Evolutionary conservation across 495 filamentous ascomycete species (phyloP), one percentile per base, ranked within the genome.

Genomic region (Hypomontagnella monticulosa): DNA sequence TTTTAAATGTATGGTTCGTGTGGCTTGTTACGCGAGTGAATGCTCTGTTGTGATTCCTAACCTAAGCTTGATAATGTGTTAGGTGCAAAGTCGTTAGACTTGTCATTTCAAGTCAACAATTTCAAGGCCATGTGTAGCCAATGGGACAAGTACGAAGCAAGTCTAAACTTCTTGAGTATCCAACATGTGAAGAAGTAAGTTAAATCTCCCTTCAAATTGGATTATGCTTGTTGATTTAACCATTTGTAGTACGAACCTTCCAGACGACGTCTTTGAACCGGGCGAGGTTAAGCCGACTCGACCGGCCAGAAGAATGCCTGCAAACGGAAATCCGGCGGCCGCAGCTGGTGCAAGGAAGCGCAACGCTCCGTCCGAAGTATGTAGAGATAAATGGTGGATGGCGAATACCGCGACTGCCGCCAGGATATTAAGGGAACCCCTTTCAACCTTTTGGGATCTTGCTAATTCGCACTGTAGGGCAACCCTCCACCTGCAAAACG

Each of bases 241-340:
- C 50, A 2, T 41, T 34, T 67, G 4, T 53, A 96, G 93, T 73
- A 91, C 88, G 69, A 90, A 92, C 71, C 81, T 99, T 15, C 96
- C 95, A 15, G 87, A 89, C 51, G 93, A 99, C 74, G 88, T 98
- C 0, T 99, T 99, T 74, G 83, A 88, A 58, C 77, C 87, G 4
- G 93, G 93, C 60, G 95, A 99, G 75, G 78, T 77, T 19, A 89
- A 86, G 63, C 91, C 91, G 11, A 67, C 74, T 4, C 87, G 84
- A 53, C 84, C 88, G 16, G 59, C 70, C 72, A 93, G 88, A 79
- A 81, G 78, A 27, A 33, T 47, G 59, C 59, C 47, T 36, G 57
- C 55, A 3, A 72, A 72, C 50, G 62, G 66, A 44, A 49, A 34
- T 32, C 33, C 57, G 34, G 20, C 36, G 3, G 23, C 34, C 67